Conservation (phyloP, 345 rosid species). For the Hibiscus mutabilis region DNA sequence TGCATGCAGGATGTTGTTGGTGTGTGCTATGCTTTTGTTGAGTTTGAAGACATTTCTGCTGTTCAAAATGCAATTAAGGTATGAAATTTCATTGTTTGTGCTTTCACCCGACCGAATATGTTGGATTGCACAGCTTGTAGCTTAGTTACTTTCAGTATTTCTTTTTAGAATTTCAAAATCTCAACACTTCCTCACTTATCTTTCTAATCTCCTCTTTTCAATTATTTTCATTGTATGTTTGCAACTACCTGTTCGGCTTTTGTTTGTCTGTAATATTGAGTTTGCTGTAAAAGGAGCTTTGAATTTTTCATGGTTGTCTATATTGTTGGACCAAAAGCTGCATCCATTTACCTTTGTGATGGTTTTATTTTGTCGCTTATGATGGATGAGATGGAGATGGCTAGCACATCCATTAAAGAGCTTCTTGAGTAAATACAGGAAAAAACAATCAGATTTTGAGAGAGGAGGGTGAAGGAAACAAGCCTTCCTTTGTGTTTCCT, state of each 20-base stretch:
- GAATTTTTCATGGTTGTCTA: not conserved
- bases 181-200: not conserved
- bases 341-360: not conserved
- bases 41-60: slow-evolving; percentile 76
- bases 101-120: not conserved
- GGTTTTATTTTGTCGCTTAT: not conserved
- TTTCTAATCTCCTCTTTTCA: not conserved
- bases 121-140: not conserved
- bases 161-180: not conserved
- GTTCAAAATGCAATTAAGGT: slow-evolving; percentile 96
- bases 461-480: not conserved
- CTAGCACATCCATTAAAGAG: not conserved
- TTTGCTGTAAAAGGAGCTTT: not conserved
- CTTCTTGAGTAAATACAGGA: not conserved
- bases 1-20: slow-evolving; percentile 75
- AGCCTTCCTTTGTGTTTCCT: not conserved
- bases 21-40: slow-evolving; percentile 93
- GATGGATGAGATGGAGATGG: slow-evolving; percentile 1
- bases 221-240: not conserved
- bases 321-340: not conserved
- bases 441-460: not conserved
- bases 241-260: not conserved
- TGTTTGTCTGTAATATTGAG: not conserved
- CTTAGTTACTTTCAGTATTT: not conserved
- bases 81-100: slow-evolving; percentile 7